Evolutionary conservation across 2,329 filamentous ascomycete species (phyloP), one percentile per base, ranked within the genome.

Genomic region (Fusarium palustre): DNA sequence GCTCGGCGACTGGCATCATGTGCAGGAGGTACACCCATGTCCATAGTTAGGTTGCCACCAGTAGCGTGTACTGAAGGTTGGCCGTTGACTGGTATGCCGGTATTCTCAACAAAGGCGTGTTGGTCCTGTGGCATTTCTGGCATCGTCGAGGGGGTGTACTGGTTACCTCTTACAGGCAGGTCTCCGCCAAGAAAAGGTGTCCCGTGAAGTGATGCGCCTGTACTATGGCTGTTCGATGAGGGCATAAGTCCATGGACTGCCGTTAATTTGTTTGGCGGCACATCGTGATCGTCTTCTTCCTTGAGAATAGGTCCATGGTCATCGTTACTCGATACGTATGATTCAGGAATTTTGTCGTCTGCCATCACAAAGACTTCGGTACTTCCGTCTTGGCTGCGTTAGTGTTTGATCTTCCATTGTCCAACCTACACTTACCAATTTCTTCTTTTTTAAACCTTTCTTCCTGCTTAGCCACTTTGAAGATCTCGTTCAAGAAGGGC

Each of bases 401-500:
- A 66, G 74, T 45, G 30, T 30, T 20, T 34, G 18, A 13, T 42
- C 13, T 20, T 34, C 9, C 6, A 20, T 39, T 28, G 34, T 12
- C n/a, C 10, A 24, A 24, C 9, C 4, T 22, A 18, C 15, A 30
- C 82, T 68, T 76, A 90, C 88, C 87, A 52, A 90, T 86, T 70
- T 88, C 86, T 28, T 83, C 84, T 43, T 85, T 83, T 67, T 80
- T 85, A 71, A 79, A 89, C 7, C 84, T 80, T 73, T 90, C 87
- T 66, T 91, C 86, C 31, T 81, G 77, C 57, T 79, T 82, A 1
- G 88, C 88, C 31, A 91, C 83, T 64, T 84, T 86, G 79, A 91
- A 90, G 11, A 90, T 85, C 71, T 90, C 88, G 55, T 83, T 85
- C 11, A 91, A 73, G 48, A 83, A 88, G 0, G 82, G 81, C 59